Evolutionary conservation across 768 basidiomycete species (phyloP), one percentile per base, ranked within the genome.

Genomic region (Chalciporus piperatus): DNA sequence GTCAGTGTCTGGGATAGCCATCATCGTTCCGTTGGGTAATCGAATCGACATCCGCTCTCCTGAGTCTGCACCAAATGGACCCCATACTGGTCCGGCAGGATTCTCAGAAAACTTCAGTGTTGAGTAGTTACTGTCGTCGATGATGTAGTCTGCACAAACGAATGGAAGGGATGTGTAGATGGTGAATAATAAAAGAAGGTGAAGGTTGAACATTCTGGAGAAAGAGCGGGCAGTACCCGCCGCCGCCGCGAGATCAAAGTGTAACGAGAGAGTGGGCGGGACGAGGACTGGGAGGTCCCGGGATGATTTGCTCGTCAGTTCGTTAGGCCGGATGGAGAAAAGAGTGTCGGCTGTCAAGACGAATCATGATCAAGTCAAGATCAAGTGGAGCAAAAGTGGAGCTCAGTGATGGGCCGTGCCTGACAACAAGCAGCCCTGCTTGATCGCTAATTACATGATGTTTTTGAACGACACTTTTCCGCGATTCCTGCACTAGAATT

Each of bases 111-210:
- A 65, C 28, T 55, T 55, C 45, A 60, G 65, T 13, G 19, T 3
- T 12, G 65, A 62, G 44, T 62, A 62, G n/a, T 67, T 37, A 46
- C 60, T 59, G 28, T 66, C 63, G 23, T 66, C 62, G 43, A 67
- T 64, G 17, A 54, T 59, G 48, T 66, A 66, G 25, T 65, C 63
- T 16, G 64, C 61, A 23, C 23, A 35, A 40, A 57, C 50, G n/a
- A 59, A 27, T 10, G 35, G 10, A n/a, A 13, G 40, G 22, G 22
- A 52, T 35, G 57, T 28, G 39, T 33, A 37, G 14, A 47, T 5
- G 37, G 40, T n/a, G 41, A 47, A 44, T 17, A 58, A 16, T 1
- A 55, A 32, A 27, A 37, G 14, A 32, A 10, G n/a, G 6, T 37
- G 39, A 40, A 41, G 27, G 3, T 38, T 30, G 11, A 30, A 42